Evolutionary conservation across 768 basidiomycete species (phyloP), one percentile per base, ranked within the genome.

Genomic region (Flagelloscypha sp.): DNA sequence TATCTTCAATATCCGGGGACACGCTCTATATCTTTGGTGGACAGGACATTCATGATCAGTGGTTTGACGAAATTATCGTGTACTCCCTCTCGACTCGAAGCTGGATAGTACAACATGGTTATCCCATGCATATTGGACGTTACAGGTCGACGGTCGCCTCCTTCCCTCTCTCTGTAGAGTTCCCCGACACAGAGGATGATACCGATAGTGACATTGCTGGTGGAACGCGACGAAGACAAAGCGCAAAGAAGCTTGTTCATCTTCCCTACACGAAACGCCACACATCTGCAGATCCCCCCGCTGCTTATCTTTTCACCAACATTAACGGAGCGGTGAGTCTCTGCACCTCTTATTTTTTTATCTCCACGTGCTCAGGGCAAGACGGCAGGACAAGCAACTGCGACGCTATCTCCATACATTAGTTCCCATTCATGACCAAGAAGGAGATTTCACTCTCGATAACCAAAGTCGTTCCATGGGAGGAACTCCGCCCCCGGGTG

Each of bases 11-110:
- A 7, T 35, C 42, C 11, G 24, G 11, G 3, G 33, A 43, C 30
- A 21, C 29, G 6, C 33, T 46, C 2, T 33, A 40, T 17, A 27
- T 46, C 27, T 30, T 46, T n/a, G 42, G 45, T 3, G 45, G 45
- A 7, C 21, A 31, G 25, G 45, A 41, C 27, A 32, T 28, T 8
- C 27, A 17, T 7, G 42, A 34, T 11, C 30, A 31, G 13, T 15
- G 2, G 4, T 21, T 43, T 18, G 19, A 35, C 12, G 45, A 46
- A 10, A 18, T 43, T n/a, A 43, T 38, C 19, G 42, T 46, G 20
- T 46, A 35, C 10, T 38, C 43, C 35, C 39, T 46, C 6, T 36
- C 7, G 8, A 35, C 21, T 11, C 28, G 27, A 7, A 28, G 33
- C 22, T 46, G 45, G 45, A 37, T 36, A 18, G 25, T 29, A 8